phyloP scores from a whole-genome alignment of 2,329 filamentous ascomycete genomes.

The Parastagonospora nodorum region DNA sequence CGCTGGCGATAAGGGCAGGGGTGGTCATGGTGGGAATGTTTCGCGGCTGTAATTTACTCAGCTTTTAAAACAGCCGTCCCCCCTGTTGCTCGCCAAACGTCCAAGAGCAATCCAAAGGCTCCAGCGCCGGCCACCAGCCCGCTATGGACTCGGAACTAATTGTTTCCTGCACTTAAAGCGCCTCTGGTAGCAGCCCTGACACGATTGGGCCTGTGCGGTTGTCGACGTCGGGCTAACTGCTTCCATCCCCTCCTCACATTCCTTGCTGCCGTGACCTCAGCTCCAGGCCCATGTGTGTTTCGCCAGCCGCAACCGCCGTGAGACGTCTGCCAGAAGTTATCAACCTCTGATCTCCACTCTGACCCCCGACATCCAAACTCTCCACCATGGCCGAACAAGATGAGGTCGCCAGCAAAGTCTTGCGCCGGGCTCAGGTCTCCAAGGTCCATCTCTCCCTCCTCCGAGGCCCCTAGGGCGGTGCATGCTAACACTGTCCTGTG shows the following conservation, averaged over 20 bases:
- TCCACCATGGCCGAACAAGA: constrained; percentile 43
- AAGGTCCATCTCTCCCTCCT: constrained; percentile 39
- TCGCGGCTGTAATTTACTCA: constrained; percentile 10
- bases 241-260: constrained; percentile 34
- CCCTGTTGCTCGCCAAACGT: constrained; percentile 20
- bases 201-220: constrained; percentile 33
- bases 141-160: constrained; percentile 11
- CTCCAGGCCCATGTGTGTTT: constrained; percentile 30
- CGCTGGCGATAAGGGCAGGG: constrained; percentile 6
- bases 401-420: constrained; percentile 50
- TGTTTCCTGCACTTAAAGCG: constrained; percentile 15
- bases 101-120: constrained; percentile 22
- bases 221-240: constrained; percentile 28
- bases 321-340: constrained; percentile 31
- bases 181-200: constrained; percentile 14
- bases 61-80: constrained; percentile 10
- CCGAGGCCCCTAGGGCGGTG: constrained; percentile 20
- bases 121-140: constrained; percentile 21
- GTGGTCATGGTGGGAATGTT: neutral
- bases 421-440: constrained; percentile 51
- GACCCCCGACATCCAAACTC: constrained; percentile 6
- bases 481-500: constrained; percentile 30
- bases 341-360: constrained; percentile 21
- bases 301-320: constrained; percentile 30
- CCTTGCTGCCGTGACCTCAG: constrained; percentile 34